Evolutionary conservation across 2,329 filamentous ascomycete species (phyloP).

Genomic region (Bipolaris bicolor): DNA sequence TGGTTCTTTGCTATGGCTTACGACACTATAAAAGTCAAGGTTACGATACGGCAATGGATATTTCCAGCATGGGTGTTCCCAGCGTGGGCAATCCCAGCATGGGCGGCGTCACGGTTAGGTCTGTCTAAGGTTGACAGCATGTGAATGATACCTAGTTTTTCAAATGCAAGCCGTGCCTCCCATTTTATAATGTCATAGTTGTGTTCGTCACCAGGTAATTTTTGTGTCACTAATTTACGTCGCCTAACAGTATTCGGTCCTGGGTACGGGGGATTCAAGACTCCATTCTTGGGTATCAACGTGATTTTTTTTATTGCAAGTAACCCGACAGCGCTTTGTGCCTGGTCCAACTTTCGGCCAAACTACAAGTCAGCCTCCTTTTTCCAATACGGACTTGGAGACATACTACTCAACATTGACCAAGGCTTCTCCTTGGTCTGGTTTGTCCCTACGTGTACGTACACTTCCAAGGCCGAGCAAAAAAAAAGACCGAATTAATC

Average conservation of each 20-base stretch:
- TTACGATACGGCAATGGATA: constrained; percentile 39
- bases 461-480: too few relatives aligned
- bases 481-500: too few relatives aligned
- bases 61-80: constrained; percentile 43
- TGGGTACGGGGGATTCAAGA: neutral
- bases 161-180: constrained; percentile 42
- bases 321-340: neutral
- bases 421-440: too few relatives aligned
- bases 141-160: constrained; percentile 49
- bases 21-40: constrained; percentile 41
- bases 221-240: neutral
- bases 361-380: too few relatives aligned
- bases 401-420: too few relatives aligned
- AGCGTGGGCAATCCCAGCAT: constrained; percentile 44
- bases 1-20: constrained; percentile 38
- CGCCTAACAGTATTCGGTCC: too few relatives aligned
- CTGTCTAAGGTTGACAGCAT: constrained; percentile 41
- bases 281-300: neutral
- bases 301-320: neutral
- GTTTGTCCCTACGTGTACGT: too few relatives aligned
- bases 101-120: constrained; percentile 48
- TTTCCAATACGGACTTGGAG: too few relatives aligned
- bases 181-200: neutral
- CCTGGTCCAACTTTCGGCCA: too few relatives aligned
- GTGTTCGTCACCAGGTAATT: neutral